Base-by-base conservation (phyloP, 192 early-diverging fungal species). In the Dispira simplex region DNA sequence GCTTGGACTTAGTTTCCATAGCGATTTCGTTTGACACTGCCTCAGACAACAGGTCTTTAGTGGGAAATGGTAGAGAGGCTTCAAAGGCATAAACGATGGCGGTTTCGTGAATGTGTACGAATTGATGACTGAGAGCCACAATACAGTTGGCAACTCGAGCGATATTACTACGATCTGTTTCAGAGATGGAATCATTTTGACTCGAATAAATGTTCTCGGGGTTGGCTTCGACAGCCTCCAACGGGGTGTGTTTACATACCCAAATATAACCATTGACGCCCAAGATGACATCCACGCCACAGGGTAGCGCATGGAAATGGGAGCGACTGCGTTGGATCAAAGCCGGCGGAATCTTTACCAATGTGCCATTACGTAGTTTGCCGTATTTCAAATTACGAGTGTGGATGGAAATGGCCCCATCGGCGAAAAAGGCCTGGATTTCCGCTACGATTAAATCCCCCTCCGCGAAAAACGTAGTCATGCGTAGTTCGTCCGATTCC, bases 221-320 rank as follows among this genome's bases (percentile, higher is more conserved):
- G 67, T 89, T 86, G n/a, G 77, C 77, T 46, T 89, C 87, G 25
- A 85, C 79, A 26, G 73, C 71, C 71, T 71, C 27, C 68, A 76
- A 39, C 75, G 81, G 43, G 49, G 78, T 72, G 49, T 85, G 85
- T 67, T 95, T 95, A 75, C 85, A 81, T 25, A 97, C 85, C 91
- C 91, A 97, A 58, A 99, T 90, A 68, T 92, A 95, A 2, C 97
- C 97, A 65, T 99, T 99, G 28, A 99, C 70, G 20, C 97, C 97
- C 32, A 99, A 77, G 44, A 96, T 85, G 11, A 99, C 73, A 71
- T 99, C 88, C 39, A 99, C 88, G 26, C 94, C 91, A 64, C 89
- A 94, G 0, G 90, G 80, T 39, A 96, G 77, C n/a, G 83, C 75
- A 62, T 92, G 83, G 74, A 99, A 99, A 70, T 99, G 97, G 39